Conservation (phyloP, 306 rosid species). For the Fagus crenata region DNA sequence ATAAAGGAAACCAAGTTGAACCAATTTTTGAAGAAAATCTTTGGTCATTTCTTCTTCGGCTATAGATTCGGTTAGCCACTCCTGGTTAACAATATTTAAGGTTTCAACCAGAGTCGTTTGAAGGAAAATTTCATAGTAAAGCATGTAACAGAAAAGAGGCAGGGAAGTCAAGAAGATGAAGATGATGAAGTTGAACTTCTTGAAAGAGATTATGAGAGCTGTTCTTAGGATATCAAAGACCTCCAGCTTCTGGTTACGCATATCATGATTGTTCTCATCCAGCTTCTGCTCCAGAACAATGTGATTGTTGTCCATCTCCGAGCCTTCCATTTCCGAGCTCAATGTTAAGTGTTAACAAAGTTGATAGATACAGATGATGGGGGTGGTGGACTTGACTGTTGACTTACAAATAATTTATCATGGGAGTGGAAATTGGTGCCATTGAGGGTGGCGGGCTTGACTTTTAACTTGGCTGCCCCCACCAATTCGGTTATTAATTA, state of each 20-base stretch:
- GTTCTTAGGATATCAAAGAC: constrained; percentile 42
- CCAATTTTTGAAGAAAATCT: constrained; percentile 22
- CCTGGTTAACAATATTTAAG: constrained; percentile 15
- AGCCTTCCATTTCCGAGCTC: constrained; percentile 16
- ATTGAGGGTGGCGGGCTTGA: neutral
- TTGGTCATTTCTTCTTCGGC: neutral
- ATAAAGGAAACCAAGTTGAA: constrained; percentile 41
- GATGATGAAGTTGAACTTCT: constrained; percentile 53
- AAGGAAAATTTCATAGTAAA: constrained; percentile 42
- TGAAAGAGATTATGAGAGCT: constrained; percentile 31
- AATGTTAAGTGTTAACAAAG: neutral
- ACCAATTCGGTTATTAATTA: too few species aligned
- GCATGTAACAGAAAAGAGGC: constrained; percentile 49
- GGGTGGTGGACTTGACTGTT: neutral
- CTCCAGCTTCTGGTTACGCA: constrained; percentile 28
- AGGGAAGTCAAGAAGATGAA: constrained; percentile 44
- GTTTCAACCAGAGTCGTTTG: constrained; percentile 35
- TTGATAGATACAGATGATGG: neutral
- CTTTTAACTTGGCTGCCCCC: too few species aligned
- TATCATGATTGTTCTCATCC: neutral
- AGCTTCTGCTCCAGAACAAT: constrained; percentile 31
- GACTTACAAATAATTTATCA: neutral
- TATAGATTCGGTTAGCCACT: neutral
- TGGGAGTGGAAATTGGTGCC: neutral
- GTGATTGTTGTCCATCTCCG: constrained; percentile 41